Evolutionary conservation across 2,329 filamentous ascomycete species (phyloP).

Genomic region (Penicillium sp.): DNA sequence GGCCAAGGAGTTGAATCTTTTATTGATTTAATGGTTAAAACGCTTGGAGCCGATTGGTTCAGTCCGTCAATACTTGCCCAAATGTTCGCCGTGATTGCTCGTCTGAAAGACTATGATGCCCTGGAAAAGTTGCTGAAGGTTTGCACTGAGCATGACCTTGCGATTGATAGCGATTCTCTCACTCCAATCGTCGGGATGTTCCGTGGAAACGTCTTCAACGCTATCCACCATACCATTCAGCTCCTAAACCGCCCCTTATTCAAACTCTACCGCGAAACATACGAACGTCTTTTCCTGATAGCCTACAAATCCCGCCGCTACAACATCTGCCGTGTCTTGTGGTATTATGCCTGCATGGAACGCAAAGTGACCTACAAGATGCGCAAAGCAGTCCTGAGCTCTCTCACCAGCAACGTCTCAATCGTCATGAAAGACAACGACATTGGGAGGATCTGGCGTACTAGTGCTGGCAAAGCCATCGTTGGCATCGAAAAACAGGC

Average conservation of each 20-base stretch:
- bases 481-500: slow-evolving; percentile 29
- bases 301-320: slow-evolving; percentile 39
- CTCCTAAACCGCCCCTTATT: slow-evolving; percentile 20
- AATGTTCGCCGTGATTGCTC: slow-evolving; percentile 36
- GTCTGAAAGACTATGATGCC: slow-evolving; percentile 25
- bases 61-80: slow-evolving; percentile 35
- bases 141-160: slow-evolving; percentile 29
- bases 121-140: slow-evolving; percentile 31
- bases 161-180: slow-evolving; percentile 29
- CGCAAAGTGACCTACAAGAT: slow-evolving; percentile 34
- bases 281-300: slow-evolving; percentile 42
- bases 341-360: slow-evolving; percentile 48
- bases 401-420: slow-evolving; percentile 29
- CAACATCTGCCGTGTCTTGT: slow-evolving; percentile 48
- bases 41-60: slow-evolving; percentile 40
- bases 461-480: slow-evolving; percentile 34
- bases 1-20: slow-evolving; percentile 38
- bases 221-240: slow-evolving; percentile 24
- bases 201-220: slow-evolving; percentile 23
- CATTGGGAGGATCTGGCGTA: slow-evolving; percentile 19
- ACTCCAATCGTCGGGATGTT: slow-evolving; percentile 30
- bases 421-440: slow-evolving; percentile 7
- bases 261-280: slow-evolving; percentile 24
- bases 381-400: slow-evolving; percentile 31
- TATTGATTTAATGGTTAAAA: slow-evolving; percentile 36